Base-by-base conservation (phyloP, 345 rosid species). In the Salix exigua region DNA sequence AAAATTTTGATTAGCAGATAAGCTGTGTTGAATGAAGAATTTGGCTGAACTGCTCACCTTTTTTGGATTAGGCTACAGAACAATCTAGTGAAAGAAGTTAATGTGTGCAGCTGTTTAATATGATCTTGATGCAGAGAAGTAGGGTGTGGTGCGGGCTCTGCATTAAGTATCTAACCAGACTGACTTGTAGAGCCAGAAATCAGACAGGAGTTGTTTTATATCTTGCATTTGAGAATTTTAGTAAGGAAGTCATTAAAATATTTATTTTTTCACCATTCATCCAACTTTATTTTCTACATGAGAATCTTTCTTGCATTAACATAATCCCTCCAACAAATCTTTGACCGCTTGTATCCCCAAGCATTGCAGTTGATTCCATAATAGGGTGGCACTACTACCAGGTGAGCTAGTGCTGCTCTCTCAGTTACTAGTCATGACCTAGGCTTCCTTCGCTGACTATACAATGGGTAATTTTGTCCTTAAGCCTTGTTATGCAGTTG, bases 51-150 rank as follows among this genome's bases (percentile, higher is more conserved):
- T 55, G 64, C 60, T 70, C 48, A 38, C 65, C 44, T 42, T 75
- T 69, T 23, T 73, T 67, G 72, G 46, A 78, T 79, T 78, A 75
- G 69, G 71, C 37, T 68, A 78, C 75, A 51, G 76, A 50, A 69
- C 73, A 72, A 72, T 69, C n/a, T 75, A 78, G 60, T 48, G 64
- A 63, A 78, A 77, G 75, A 76, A 82, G 86, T 88, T 88, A 85
- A 89, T 84, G 26, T 26, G 13, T 82, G 75, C 44, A 72, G 88
- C 88, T 89, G 82, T 83, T 83, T 84, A 72, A 73, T 75, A 73
- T 85, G 88, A 85, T 86, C 84, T 90, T 83, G 87, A 86, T 90
- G 91, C 95, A 88, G 89, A 85, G 87, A 84, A 72, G 86, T 86
- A 77, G 82, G 86, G 75, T 85, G 73, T 82, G 89, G 82, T 82